A percentile compares a stretch with the other conserved stretches of the same genome.
phyloP scores from a whole-genome alignment of 805 yeast genomes.

The Citeromyces matritensis region DNA sequence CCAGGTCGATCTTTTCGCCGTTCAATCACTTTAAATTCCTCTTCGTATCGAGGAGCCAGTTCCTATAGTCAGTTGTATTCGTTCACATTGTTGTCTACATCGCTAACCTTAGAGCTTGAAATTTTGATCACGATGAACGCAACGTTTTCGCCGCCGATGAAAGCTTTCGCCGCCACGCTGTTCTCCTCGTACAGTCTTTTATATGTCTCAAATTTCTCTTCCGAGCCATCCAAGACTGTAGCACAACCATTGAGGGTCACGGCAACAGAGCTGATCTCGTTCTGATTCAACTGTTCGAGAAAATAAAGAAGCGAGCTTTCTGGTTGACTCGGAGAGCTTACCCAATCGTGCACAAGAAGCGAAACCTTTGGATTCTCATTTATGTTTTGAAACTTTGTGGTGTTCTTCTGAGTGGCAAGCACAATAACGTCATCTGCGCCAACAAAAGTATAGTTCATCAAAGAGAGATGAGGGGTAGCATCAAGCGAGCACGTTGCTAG shows the following conservation, averaged over 20 bases:
- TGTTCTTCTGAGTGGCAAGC: constrained; percentile 54
- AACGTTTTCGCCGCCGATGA: constrained; percentile 46
- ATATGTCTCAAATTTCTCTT: constrained; percentile 41
- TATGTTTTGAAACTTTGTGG: constrained; percentile 66
- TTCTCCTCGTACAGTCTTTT: constrained; percentile 43
- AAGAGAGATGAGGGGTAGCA: constrained; percentile 69
- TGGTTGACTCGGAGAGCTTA: constrained; percentile 28
- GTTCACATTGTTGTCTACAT: constrained; percentile 46
- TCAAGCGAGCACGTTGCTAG: constrained; percentile 60
- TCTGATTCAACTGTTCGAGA: constrained; percentile 63
- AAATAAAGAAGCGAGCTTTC: constrained; percentile 35
- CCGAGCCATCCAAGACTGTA: constrained; percentile 24
- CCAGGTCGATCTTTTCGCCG: too few relatives aligned
- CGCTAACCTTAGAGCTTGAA: constrained; percentile 64
- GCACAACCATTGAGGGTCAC: constrained; percentile 74
- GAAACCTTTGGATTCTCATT: constrained; percentile 63
- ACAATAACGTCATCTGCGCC: constrained; percentile 33
- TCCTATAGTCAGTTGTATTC: constrained; percentile 5
- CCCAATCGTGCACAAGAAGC: constrained; percentile 83
- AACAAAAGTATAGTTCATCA: constrained; percentile 80
- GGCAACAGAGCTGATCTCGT: constrained; percentile 65
- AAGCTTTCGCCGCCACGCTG: constrained; percentile 57
- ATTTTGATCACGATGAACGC: constrained; percentile 55
- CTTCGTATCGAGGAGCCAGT: too few relatives aligned
- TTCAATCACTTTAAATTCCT: too few relatives aligned